Evolutionary conservation across 2,329 filamentous ascomycete species (phyloP), one percentile per base, ranked within the genome.

Genomic region (Phialophora verrucosa): DNA sequence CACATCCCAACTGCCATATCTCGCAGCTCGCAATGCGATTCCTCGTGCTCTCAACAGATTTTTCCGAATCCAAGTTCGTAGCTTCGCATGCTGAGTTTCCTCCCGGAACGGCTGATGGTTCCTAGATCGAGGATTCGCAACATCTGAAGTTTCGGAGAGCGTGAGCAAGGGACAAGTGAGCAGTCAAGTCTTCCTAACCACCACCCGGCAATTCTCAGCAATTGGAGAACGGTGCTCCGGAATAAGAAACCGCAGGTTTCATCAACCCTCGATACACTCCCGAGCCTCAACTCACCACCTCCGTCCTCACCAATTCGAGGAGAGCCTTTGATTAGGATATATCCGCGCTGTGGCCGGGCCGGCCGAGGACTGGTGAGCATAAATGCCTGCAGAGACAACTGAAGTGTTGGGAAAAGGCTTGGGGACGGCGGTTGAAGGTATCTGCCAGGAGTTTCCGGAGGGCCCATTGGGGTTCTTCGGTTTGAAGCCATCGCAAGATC

Each of bases 351-450:
- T 83, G 58, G 83, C 80, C 10, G 84, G 81, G 27, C 83, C 84
- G n/a, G 82, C 75, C 35, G 64, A 58, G 59, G 47, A 82, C 80
- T 27, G 78, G 78, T 67, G 85, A 81, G 50, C 83, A 69, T 87
- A 84, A 65, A 86, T 77, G 65, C 87, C 84, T n/a, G n/a, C 5
- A 85, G 85, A 2, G 86, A 87, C 68, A 85, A 85, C 61, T 86
- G 85, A 31, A 87, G 75, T 64, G 81, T 82, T 4, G 81, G 78
- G 71, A 84, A 85, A 27, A 86, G 79, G 69, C 78, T 75, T 11
- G 82, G 80, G 2, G 81, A 83, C 8, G 76, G 74, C 4, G 76
- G 75, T 56, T 71, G 66, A 64, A 82, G 73, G 14, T 81, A 72
- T 64, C 80, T 76, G 69, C 79, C 81, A 2, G 80, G 80, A 4